Evolutionary conservation across 306 rosid genomes (phyloP).

Genomic region (Cyclanthera cordifolia): DNA sequence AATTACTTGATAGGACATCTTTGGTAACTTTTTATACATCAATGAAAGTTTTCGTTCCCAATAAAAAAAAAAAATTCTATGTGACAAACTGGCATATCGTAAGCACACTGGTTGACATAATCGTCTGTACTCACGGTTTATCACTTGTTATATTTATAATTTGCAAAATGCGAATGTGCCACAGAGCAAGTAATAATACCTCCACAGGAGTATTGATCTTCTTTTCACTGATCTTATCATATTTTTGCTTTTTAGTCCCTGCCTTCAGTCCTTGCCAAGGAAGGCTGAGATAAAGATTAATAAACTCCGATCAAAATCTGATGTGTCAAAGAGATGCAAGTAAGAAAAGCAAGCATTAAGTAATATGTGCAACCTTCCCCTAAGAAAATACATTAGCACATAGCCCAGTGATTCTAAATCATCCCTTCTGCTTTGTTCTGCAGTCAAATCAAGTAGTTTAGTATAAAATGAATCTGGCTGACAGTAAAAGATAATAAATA

Average conservation of each 20-base stretch:
- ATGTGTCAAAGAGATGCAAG: background rate
- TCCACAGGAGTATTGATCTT: conserved; percentile 66
- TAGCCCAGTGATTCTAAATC: conserved; percentile 89
- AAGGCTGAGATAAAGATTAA: conserved; percentile 44
- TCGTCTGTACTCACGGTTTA: background rate
- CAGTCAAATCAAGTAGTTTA: conserved; percentile 14
- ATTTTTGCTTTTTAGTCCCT: conserved; percentile 62
- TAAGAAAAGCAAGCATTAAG: conserved; percentile 4
- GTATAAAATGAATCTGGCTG: background rate
- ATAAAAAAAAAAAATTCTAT: background rate
- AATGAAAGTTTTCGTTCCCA: no score
- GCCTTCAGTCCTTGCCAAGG: conserved; percentile 94
- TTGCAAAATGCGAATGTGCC: background rate
- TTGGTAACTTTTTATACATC: no score
- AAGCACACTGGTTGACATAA: background rate
- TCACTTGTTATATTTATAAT: background rate
- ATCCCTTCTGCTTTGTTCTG: conserved; percentile 88
- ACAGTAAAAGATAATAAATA: background rate
- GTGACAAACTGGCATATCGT: background rate
- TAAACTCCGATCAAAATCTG: background rate
- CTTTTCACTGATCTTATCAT: conserved; percentile 73
- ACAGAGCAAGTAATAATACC: conserved; percentile 25
- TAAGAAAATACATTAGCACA: conserved; percentile 69
- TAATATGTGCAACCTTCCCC: conserved; percentile 57
- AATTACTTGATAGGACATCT: no score